phyloP scores from a whole-genome alignment of 495 filamentous ascomycete genomes.

The Xylaria scruposa region DNA sequence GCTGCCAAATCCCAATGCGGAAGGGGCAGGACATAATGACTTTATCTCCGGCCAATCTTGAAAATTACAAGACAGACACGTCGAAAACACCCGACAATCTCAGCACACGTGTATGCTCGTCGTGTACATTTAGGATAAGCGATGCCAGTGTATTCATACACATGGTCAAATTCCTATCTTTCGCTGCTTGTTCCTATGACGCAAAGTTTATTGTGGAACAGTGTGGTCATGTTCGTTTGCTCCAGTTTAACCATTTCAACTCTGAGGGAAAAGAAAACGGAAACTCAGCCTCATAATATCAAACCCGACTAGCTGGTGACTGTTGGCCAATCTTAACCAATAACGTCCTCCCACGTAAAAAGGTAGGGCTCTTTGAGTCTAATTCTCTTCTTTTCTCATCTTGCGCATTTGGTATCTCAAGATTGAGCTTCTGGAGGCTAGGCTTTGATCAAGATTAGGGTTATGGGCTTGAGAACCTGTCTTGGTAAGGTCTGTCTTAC shows the following conservation, averaged over 20 bases:
- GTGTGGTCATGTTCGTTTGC: neutral
- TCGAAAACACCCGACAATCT: neutral
- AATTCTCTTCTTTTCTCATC: neutral
- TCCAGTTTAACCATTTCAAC: neutral
- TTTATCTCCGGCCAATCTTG: neutral
- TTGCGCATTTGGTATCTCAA: neutral
- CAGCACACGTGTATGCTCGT: neutral
- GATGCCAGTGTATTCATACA: neutral
- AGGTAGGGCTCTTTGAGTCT: neutral
- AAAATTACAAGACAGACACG: neutral
- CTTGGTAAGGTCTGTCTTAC: neutral
- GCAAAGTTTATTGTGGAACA: neutral
- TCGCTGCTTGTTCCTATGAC: neutral
- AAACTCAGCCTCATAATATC: slow-evolving; percentile 3
- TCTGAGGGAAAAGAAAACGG: neutral
- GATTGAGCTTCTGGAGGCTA: neutral
- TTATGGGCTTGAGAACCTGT: neutral
- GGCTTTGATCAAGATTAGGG: neutral
- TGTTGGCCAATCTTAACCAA: neutral
- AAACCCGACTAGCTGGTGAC: neutral
- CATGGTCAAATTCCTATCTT: neutral
- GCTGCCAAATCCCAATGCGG: neutral
- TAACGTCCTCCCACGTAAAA: neutral
- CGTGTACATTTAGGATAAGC: neutral
- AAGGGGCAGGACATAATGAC: neutral